Percentiles rank a stretch among this genome's conserved stretches.
phyloP scores from a whole-genome alignment of 2,329 filamentous ascomycete species.

The Aspergillus aculeatinus region DNA sequence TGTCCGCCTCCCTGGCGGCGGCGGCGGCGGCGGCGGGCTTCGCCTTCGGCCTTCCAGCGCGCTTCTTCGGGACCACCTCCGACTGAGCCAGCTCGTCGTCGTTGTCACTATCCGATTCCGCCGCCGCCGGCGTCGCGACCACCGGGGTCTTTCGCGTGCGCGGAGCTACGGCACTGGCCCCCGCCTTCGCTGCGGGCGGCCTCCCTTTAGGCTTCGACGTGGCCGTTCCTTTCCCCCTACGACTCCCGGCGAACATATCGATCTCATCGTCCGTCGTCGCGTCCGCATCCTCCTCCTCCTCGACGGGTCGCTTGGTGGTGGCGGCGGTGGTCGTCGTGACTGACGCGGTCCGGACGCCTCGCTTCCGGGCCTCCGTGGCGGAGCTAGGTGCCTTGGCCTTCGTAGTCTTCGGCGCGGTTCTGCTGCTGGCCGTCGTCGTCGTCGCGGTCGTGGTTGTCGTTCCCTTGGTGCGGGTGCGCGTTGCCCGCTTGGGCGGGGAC shows the following conservation, averaged over 20 bases:
- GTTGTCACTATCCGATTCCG: conserved; percentile 19
- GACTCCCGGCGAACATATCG: conserved; percentile 13
- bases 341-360: conserved; percentile 9
- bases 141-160: conserved; percentile 13
- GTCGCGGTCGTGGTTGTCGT: conserved; percentile 14
- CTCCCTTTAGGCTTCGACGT: conserved; percentile 14
- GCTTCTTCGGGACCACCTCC: conserved; percentile 24
- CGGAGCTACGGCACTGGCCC: conserved; percentile 4
- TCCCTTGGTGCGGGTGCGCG: conserved; percentile 21
- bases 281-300: conserved; percentile 17
- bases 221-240: neutral
- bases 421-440: conserved; percentile 9
- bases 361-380: conserved; percentile 16
- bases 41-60: conserved; percentile 19
- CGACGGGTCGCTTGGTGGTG: neutral
- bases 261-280: conserved; percentile 30
- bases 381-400: conserved; percentile 14
- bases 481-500: conserved; percentile 21
- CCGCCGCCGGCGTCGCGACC: neutral
- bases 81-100: conserved; percentile 28
- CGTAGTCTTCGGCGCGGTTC: conserved; percentile 11
- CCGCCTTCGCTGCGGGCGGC: conserved; percentile 9
- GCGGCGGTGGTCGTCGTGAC: neutral
- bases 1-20: conserved; percentile 3
- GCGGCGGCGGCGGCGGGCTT: conserved; percentile 11